Base-by-base conservation (phyloP, 2,329 filamentous ascomycete species). In the Paracoccidioides lutzii region DNA sequence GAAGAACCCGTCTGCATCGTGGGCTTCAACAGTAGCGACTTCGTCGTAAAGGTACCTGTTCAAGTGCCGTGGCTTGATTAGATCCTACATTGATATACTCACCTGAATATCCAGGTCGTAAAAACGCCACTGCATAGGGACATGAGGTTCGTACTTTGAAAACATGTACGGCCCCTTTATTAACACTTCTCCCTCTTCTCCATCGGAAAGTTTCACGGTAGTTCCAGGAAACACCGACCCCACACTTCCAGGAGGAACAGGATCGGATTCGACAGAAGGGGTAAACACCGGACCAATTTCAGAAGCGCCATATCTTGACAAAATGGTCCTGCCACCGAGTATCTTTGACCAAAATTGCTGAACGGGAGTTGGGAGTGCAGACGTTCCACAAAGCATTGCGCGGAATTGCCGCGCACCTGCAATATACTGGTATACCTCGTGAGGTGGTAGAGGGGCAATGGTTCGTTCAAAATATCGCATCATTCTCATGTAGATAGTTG, bases 221-320 rank as follows among this genome's bases (percentile, higher is more conserved):
- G 73, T 61, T 0, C 71, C 71, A 8, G 67, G 66, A 2, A 66
- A 67, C 9, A 65, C 48, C 51, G 68, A 65, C 14, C 71, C 71
- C 12, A 65, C 62, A n/a, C 64, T 65, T 4, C 61, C 63, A 10
- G 62, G 60, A 1, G 65, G 65, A 30, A 63, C 58, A 8, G 62
- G 55, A 38, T 58, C 59, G 33, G 38, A 53, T 15, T 58, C 51
- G 9, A 71, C 55, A 2, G 66, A 65, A 51, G 70, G 67, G 49
- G 68, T 73, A 61, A 73, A 71, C 1, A 72, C 61, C 4, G 71
- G 70, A 0, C 71, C 69, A 55, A 71, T 67, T 52, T 73, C 72
- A 0, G 71, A 72, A 0, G 71, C 69, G 1, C 72, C 71, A 54
- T 74, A 74, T 53, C 57, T 55, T n/a, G 57, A 59, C 28, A 58